Conservation (phyloP, 768 basidiomycete species). For the Clavulina sp. region DNA sequence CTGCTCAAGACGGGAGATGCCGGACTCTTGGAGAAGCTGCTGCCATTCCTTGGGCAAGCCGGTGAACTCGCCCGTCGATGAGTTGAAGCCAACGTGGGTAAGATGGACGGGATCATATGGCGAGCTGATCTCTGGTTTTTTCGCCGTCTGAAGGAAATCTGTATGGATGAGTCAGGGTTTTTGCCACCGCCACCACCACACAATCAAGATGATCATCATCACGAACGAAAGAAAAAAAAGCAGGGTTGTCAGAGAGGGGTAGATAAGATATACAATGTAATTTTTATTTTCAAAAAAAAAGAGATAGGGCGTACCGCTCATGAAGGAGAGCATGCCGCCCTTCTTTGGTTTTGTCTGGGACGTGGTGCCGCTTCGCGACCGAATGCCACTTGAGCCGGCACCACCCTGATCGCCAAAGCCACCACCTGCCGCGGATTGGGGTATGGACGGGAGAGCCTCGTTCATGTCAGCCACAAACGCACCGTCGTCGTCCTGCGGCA, state of each 20-base stretch:
- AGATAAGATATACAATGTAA: too few species aligned
- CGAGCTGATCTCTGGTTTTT: constrained; percentile 83
- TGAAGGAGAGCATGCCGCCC: constrained; percentile 9
- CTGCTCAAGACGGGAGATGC: constrained; percentile 86
- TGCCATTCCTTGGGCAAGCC: constrained; percentile 99
- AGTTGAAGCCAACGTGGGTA: constrained; percentile 98
- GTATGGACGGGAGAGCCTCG: constrained; percentile 3
- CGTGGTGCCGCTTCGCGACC: constrained; percentile 9
- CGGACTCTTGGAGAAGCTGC: constrained; percentile 80
- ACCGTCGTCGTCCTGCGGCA: background rate
- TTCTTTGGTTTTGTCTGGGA: constrained; percentile 10
- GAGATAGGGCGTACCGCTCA: constrained; percentile 7
- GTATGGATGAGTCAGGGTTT: too few species aligned
- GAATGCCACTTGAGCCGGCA: too few species aligned
- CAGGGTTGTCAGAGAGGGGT: too few species aligned
- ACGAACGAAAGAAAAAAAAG: too few species aligned
- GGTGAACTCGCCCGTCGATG: constrained; percentile 94
- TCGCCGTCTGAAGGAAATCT: constrained; percentile 58
- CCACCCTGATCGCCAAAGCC: background rate
- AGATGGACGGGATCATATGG: constrained; percentile 98
- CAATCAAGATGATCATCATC: too few species aligned
- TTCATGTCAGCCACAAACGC: constrained; percentile 3
- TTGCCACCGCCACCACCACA: too few species aligned
- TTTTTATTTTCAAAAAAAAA: too few species aligned
- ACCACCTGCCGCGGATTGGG: background rate